Evolutionary conservation across 208 protist genomes (phyloP), one percentile per base, ranked within the genome.

Genomic region (Herpetomonas tarakana): DNA sequence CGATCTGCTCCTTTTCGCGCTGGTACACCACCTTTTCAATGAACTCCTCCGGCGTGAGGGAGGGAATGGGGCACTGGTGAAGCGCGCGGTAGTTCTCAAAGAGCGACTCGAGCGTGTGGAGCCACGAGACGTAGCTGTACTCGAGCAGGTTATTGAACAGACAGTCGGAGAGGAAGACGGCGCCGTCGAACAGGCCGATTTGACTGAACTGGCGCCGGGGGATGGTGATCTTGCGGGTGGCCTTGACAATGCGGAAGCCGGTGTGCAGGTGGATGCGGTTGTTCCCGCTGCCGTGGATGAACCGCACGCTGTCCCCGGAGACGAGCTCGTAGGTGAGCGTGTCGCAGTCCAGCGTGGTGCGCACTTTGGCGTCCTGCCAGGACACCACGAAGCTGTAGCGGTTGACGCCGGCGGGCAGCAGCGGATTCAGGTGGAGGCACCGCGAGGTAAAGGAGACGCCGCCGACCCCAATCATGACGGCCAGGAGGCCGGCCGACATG

Each of bases 71-170:
- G 30, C 75, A 74, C 27, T 89, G 76, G 56, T 94, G 90, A 47
- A 96, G 73, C 14, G 69, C 68, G 14, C 90, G 74, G 60, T 92
- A 90, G 45, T 78, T 93, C 46, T 96, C 87, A 65, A 93, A 96
- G 18, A 94, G 76, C 19, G 75, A 82, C 64, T 96, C 85, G 44
- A 96, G 59, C 28, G 83, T 92, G 49, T 81, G 84, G 52, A 82
- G 73, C 87, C 90, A 96, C 26, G 86, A 73, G 25, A 83, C 65
- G 72, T 88, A 96, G 63, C 81, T 92, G 73, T 91, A 88, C 52
- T 96, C 81, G 46, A 87, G 74, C n/a, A 91, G 73, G 65, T 93
- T 85, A 62, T 90, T 68, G 60, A 96, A 91, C 28, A 96, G 65
- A 22, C 71, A 78, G 55, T 96, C 90, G 27, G 64, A 77, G 24